These are phyloP conservation scores for Fomitiporia mediterranea DNA, from an alignment of 1,284 basidiomycete species.

Conservation along the genomic window DNA sequence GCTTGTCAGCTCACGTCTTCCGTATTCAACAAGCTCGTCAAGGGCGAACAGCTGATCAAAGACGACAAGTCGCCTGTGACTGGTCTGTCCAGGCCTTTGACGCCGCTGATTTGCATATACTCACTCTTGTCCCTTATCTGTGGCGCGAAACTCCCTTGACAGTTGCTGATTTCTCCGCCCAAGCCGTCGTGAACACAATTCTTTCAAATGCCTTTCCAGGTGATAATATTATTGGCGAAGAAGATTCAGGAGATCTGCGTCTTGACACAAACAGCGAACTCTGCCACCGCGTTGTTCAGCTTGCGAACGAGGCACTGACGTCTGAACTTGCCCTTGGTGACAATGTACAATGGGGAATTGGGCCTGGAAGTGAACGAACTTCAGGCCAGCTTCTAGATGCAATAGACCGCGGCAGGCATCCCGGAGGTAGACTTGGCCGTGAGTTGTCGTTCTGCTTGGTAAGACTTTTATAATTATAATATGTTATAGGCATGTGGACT, in stretches of 20 bases:
- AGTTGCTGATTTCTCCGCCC: constrained; percentile 91
- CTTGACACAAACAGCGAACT: constrained; percentile 47
- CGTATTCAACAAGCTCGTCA: constrained; percentile 87
- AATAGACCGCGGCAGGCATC: constrained; percentile 82
- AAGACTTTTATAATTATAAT: constrained; percentile 27
- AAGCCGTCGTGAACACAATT: constrained; percentile 84
- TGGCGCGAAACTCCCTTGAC: not conserved
- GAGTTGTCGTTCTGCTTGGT: constrained; percentile 33
- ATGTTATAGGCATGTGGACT: constrained; percentile 74
- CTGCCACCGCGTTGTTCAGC: constrained; percentile 67
- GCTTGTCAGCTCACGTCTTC: constrained; percentile 82
- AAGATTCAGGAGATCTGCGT: constrained; percentile 83
- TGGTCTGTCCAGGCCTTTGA: constrained; percentile 39
- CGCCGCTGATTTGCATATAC: not conserved
- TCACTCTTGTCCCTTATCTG: not conserved
- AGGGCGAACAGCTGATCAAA: constrained; percentile 85
- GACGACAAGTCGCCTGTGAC: constrained; percentile 96
- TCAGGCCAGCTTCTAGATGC: constrained; percentile 68
- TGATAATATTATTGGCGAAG: constrained; percentile 93
- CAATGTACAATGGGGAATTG: constrained; percentile 59
- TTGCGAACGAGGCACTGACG: constrained; percentile 80
- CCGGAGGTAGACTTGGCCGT: constrained; percentile 79
- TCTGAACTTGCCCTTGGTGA: constrained; percentile 50
- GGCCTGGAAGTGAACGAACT: constrained; percentile 46
- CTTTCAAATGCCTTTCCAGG: constrained; percentile 72